Evolutionary conservation across 495 filamentous ascomycete genomes (phyloP), one percentile per base, ranked within the genome.

Genomic region (Pyronema domesticum): DNA sequence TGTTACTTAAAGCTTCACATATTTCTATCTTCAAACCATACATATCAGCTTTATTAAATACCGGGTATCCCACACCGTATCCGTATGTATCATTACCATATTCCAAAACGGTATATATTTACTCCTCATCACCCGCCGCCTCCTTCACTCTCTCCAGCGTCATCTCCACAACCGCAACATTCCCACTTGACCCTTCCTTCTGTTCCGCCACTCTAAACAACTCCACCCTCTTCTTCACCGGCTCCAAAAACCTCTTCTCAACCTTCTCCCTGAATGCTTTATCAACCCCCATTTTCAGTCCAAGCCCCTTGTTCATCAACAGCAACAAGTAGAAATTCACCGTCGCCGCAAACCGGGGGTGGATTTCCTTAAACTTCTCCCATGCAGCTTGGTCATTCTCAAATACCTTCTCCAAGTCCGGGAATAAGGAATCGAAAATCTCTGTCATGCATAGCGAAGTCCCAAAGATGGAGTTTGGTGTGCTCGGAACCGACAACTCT

Each of bases 281-380:
- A 17, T 57, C 40, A 15, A 56, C 51, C 0, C 44, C 65, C n/a
- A 62, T 46, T 23, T 53, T 19, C 6, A 51, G 36, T 8, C 46
- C 48, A 30, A 55, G 46, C 10, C 50, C 37, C 7, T 57, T 49
- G 4, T 53, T 57, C 19, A 60, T 56, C 7, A 76, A 57, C 9
- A 77, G 65, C 34, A 76, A 69, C 56, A 68, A 72, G 46, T 76
- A 69, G 48, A 78, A 72, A 59, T 77, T 77, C n/a, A 76, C 62
- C 0, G 70, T 66, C 0, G 75, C 69, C 44, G 76, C 67, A 40
- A 72, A 68, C 50, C 74, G 73, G 8, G 69, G 61, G 23, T 74
- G 63, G n/a, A 69, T 59, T 33, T 67, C 63, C 23, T 67, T 65
- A 48, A 77, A 68, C 4, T 67, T 65, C 51, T 69, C 57, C 60